Conservation (phyloP, 495 filamentous ascomycete species). For the Pseudotulostoma volvatum region DNA sequence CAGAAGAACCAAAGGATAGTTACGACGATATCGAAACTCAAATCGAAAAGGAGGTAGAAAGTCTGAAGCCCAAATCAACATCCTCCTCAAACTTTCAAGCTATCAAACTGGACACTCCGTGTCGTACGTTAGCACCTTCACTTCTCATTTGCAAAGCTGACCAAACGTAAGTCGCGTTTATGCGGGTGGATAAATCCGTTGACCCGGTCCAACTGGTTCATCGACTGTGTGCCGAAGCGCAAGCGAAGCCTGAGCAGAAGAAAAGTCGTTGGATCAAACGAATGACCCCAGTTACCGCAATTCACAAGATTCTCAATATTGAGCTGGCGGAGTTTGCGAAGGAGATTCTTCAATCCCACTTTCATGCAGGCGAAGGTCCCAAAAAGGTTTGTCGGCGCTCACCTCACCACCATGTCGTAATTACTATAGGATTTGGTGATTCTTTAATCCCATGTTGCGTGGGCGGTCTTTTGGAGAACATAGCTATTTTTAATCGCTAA, state of each 20-base stretch:
- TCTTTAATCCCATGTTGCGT: no score
- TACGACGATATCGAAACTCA: slow-evolving; percentile 65
- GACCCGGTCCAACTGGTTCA: slow-evolving; percentile 70
- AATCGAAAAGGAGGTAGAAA: slow-evolving; percentile 61
- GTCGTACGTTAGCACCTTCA: slow-evolving; percentile 33
- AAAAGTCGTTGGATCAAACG: slow-evolving; percentile 64
- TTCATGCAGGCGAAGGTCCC: slow-evolving; percentile 38
- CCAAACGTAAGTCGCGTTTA: slow-evolving; percentile 20
- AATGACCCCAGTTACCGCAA: slow-evolving; percentile 61
- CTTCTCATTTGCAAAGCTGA: background rate
- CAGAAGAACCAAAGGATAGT: slow-evolving; percentile 16
- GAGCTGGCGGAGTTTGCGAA: slow-evolving; percentile 57
- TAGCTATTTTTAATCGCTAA: background rate
- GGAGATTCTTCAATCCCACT: slow-evolving; percentile 54
- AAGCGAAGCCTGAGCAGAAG: slow-evolving; percentile 33
- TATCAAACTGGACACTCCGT: slow-evolving; percentile 60
- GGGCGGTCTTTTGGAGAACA: no score
- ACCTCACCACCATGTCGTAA: no score
- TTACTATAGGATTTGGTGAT: no score
- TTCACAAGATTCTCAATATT: slow-evolving; percentile 62
- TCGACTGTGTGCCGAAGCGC: slow-evolving; percentile 52
- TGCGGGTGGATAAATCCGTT: slow-evolving; percentile 41
- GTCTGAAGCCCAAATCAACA: slow-evolving; percentile 37
- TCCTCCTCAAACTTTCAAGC: slow-evolving; percentile 37
- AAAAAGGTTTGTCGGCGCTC: slow-evolving; percentile 25